Evolutionary conservation across 1,284 basidiomycete genomes (phyloP).

Genomic region (Vanrija sp.): DNA sequence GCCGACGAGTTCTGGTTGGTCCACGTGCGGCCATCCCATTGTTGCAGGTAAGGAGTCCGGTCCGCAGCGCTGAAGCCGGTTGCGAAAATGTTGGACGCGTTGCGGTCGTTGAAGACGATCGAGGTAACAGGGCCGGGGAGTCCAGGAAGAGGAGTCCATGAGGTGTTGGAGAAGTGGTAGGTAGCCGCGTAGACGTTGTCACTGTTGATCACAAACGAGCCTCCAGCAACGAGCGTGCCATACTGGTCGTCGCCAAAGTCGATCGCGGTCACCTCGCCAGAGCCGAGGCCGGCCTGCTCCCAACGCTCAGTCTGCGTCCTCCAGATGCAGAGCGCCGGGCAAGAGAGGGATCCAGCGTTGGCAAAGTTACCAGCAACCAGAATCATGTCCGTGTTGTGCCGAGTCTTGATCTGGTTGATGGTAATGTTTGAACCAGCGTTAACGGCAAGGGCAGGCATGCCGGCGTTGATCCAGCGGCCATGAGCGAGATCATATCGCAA

Average conservation of each 20-base stretch:
- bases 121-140: slow-evolving; percentile 88
- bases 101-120: slow-evolving; percentile 74
- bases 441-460: slow-evolving; percentile 26
- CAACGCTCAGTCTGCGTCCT: slow-evolving; percentile 67
- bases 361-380: slow-evolving; percentile 83
- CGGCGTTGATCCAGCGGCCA: slow-evolving; percentile 59
- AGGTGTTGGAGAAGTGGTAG: slow-evolving; percentile 59
- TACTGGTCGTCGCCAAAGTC: slow-evolving; percentile 53
- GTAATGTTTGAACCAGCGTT: slow-evolving; percentile 49
- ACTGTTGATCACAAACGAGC: slow-evolving; percentile 64
- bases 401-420: slow-evolving; percentile 69
- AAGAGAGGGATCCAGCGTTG: slow-evolving; percentile 69
- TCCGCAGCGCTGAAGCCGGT: slow-evolving; percentile 71
- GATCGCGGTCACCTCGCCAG: slow-evolving; percentile 72
- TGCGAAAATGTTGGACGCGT: slow-evolving; percentile 79
- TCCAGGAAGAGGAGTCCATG: slow-evolving; percentile 64
- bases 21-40: slow-evolving; percentile 79
- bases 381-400: slow-evolving; percentile 62
- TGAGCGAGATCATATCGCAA: slow-evolving; percentile 68
- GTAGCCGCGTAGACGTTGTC: slow-evolving; percentile 64
- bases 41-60: slow-evolving; percentile 65
- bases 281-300: slow-evolving; percentile 67
- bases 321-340: slow-evolving; percentile 75
- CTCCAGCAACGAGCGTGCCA: slow-evolving; percentile 64
- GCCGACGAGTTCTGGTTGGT: slow-evolving; percentile 55